A percentile compares a stretch with the other conserved stretches of the same genome.
These are phyloP conservation scores for Detonula confervacea DNA, from an alignment of 352 stramenopile genomes.

Conservation along the genomic window DNA sequence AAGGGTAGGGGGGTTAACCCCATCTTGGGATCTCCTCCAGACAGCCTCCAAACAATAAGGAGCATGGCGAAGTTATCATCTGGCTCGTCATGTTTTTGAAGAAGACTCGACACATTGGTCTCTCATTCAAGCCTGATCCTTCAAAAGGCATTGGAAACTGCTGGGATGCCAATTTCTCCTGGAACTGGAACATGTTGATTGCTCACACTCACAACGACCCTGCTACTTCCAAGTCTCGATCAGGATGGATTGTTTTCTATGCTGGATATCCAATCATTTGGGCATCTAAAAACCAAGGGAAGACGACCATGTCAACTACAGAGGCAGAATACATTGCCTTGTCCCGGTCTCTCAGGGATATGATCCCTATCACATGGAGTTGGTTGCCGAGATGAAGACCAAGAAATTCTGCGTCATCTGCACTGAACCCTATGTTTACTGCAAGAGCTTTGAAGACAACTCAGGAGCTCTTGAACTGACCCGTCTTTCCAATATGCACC, in stretches of 20 bases:
- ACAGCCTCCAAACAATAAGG: neutral
- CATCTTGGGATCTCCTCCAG: neutral
- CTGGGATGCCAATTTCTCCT: neutral
- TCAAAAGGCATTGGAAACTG: neutral
- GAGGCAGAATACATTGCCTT: conserved; percentile 1
- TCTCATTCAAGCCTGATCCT: neutral
- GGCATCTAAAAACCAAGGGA: neutral
- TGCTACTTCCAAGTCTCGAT: neutral
- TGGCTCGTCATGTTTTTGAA: neutral
- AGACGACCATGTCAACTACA: neutral
- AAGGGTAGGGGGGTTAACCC: too few relatives aligned
- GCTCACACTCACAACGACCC: too few relatives aligned
- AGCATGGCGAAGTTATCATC: neutral
- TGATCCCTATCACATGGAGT: neutral
- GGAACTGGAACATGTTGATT: neutral
- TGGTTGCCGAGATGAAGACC: neutral
- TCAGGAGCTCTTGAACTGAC: neutral
- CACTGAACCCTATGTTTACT: conserved; percentile 8
- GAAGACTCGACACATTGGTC: neutral
- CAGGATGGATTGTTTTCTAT: neutral
- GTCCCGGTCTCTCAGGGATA: neutral
- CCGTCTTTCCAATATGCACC: conserved; percentile 23
- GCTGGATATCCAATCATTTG: neutral
- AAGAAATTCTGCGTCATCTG: neutral
- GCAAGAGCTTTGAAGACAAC: neutral